These are phyloP conservation scores for Leccinum disarticulatum DNA, from an alignment of 768 basidiomycete genomes.

Conservation along the genomic window DNA sequence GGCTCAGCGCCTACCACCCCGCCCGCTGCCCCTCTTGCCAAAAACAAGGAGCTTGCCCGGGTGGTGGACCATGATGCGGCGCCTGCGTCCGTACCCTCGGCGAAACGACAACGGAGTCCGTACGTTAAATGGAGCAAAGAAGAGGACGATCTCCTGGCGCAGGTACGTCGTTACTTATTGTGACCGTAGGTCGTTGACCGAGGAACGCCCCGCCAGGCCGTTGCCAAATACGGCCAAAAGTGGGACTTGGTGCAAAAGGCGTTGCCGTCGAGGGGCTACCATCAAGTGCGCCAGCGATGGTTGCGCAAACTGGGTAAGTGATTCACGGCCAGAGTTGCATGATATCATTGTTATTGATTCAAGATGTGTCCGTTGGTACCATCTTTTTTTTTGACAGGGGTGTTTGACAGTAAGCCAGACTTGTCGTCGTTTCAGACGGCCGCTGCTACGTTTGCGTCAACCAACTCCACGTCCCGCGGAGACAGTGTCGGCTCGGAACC, in stretches of 20 bases:
- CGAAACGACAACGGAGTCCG: conserved; percentile 38
- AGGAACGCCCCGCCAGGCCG: conserved; percentile 27
- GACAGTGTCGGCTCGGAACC: conserved; percentile 20
- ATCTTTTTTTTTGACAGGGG: conserved; percentile 17
- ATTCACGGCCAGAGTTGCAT: neutral
- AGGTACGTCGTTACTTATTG: conserved; percentile 24
- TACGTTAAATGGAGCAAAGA: conserved; percentile 45
- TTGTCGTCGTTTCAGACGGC: conserved; percentile 35
- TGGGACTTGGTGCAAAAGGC: conserved; percentile 43
- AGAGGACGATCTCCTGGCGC: conserved; percentile 40
- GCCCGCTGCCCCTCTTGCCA: neutral
- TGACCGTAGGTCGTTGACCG: neutral
- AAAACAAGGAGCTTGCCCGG: conserved; percentile 25
- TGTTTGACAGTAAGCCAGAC: conserved; percentile 39
- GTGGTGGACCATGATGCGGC: conserved; percentile 32
- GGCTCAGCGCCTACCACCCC: neutral
- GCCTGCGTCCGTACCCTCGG: conserved; percentile 17
- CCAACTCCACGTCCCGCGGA: conserved; percentile 3
- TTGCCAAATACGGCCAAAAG: conserved; percentile 39
- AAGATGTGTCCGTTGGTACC: neutral
- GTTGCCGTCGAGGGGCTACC: conserved; percentile 40
- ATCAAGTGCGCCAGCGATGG: conserved; percentile 46
- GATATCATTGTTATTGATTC: no score
- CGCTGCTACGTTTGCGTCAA: conserved; percentile 13
- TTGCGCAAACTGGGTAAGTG: conserved; percentile 38